Evolutionary conservation across 2,329 filamentous ascomycete species (phyloP).

Genomic region (Claviceps fusiformis): DNA sequence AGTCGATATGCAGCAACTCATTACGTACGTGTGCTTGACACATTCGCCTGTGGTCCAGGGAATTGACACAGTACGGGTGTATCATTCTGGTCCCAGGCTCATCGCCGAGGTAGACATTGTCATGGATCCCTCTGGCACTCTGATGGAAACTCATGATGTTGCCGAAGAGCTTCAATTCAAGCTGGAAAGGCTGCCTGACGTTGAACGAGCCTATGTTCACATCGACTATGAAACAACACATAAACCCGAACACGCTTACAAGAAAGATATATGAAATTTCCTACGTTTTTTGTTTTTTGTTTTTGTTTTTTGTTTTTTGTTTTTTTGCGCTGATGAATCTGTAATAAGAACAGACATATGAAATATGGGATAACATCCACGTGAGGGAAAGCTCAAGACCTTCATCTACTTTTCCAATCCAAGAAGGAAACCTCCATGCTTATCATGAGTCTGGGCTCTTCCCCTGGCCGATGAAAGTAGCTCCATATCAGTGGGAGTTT

Average conservation of each 20-base stretch:
- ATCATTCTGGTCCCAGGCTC: conserved; percentile 76
- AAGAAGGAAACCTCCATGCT: neutral
- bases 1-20: conserved; percentile 76
- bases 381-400: neutral
- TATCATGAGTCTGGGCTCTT: too few species aligned
- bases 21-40: conserved; percentile 84
- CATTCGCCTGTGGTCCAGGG: conserved; percentile 69
- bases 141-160: conserved; percentile 77
- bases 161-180: conserved; percentile 92
- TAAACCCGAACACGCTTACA: conserved; percentile 65
- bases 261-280: conserved; percentile 41
- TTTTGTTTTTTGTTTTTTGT: neutral
- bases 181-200: conserved; percentile 78
- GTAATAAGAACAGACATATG: too few species aligned
- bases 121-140: conserved; percentile 62
- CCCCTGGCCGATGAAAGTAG: too few species aligned
- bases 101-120: conserved; percentile 96
- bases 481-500: too few species aligned
- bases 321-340: neutral
- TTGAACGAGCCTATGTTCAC: conserved; percentile 91
- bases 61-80: conserved; percentile 91
- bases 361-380: neutral
- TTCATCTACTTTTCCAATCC: neutral
- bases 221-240: conserved; percentile 96
- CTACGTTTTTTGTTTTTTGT: neutral